Conservation (phyloP, 2,329 filamentous ascomycete species). For the Rosellinia necatrix region DNA sequence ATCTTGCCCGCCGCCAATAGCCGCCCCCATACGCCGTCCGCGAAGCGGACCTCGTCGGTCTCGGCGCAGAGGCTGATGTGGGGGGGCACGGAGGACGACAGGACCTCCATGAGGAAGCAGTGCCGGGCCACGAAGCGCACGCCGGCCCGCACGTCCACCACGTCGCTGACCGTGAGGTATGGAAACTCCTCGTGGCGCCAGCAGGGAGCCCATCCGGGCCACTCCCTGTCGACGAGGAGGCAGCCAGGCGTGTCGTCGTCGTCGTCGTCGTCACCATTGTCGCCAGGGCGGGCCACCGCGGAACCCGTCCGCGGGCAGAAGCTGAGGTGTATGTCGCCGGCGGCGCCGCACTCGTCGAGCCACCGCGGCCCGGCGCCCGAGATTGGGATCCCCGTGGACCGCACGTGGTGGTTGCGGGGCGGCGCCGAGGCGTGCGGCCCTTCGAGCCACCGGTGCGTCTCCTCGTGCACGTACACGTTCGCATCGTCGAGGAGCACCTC, state of each 20-base stretch:
- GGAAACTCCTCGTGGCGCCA: slow-evolving; percentile 61
- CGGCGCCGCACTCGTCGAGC: slow-evolving; percentile 52
- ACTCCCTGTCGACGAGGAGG: slow-evolving; percentile 15
- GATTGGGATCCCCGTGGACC: slow-evolving; percentile 60
- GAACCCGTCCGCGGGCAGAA: slow-evolving; percentile 48
- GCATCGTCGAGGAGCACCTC: slow-evolving; percentile 54
- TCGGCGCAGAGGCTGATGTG: slow-evolving; percentile 42
- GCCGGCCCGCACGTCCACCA: slow-evolving; percentile 50
- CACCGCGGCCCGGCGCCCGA: slow-evolving; percentile 53
- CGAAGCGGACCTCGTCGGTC: slow-evolving; percentile 47
- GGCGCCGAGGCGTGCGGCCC: slow-evolving; percentile 50
- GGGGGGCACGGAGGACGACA: slow-evolving; percentile 51
- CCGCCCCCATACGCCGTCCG: slow-evolving; percentile 51
- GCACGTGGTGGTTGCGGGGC: slow-evolving; percentile 51
- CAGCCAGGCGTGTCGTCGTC: no score
- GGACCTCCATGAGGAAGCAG: slow-evolving; percentile 53
- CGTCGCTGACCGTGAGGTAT: slow-evolving; percentile 53
- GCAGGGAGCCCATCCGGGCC: slow-evolving; percentile 49
- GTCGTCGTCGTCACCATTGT: slow-evolving; percentile 27
- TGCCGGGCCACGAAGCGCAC: slow-evolving; percentile 51
- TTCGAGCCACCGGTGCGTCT: slow-evolving; percentile 55
- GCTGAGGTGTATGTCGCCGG: slow-evolving; percentile 47
- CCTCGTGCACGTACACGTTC: slow-evolving; percentile 61
- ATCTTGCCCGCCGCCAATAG: slow-evolving; percentile 59
- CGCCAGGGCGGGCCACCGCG: slow-evolving; percentile 40